A percentile compares a stretch with the other conserved stretches of the same genome.
These are phyloP conservation scores for Podaxis carcinomalis DNA, from an alignment of 768 basidiomycete species.

Conservation along the genomic window DNA sequence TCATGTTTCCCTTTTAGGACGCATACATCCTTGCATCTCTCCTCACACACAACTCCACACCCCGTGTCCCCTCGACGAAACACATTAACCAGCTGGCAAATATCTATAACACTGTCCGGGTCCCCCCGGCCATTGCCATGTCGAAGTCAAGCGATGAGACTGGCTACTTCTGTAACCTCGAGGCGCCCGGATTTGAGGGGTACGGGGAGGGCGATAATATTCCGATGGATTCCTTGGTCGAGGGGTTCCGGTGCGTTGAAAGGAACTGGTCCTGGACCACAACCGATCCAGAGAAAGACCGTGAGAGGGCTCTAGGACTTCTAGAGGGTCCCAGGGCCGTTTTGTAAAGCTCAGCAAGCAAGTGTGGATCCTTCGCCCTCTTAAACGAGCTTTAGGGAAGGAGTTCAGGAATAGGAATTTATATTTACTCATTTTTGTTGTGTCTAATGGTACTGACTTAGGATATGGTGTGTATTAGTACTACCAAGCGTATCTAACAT, in stretches of 20 bases:
- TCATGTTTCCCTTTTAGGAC: slow-evolving; percentile 30
- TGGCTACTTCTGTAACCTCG: slow-evolving; percentile 11
- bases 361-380: neutral
- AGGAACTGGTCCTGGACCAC: slow-evolving; percentile 23
- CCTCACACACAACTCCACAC: slow-evolving; percentile 30
- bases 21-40: slow-evolving; percentile 34
- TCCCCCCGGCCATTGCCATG: slow-evolving; percentile 22
- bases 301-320: slow-evolving; percentile 16
- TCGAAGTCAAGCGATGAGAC: slow-evolving; percentile 11
- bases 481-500: no score
- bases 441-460: no score
- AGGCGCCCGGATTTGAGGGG: slow-evolving; percentile 23
- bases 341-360: neutral
- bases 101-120: slow-evolving; percentile 22
- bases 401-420: neutral
- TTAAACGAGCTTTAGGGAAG: neutral
- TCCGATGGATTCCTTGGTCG: slow-evolving; percentile 16
- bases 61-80: slow-evolving; percentile 16
- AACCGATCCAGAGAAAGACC: slow-evolving; percentile 22
- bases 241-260: slow-evolving; percentile 16
- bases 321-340: neutral
- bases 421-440: neutral
- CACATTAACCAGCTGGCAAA: slow-evolving; percentile 16
- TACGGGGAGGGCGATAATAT: slow-evolving; percentile 23
- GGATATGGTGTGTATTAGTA: no score